Evolutionary conservation across 2,329 filamentous ascomycete genomes (phyloP).

Genomic region (Cadophora sp.): DNA sequence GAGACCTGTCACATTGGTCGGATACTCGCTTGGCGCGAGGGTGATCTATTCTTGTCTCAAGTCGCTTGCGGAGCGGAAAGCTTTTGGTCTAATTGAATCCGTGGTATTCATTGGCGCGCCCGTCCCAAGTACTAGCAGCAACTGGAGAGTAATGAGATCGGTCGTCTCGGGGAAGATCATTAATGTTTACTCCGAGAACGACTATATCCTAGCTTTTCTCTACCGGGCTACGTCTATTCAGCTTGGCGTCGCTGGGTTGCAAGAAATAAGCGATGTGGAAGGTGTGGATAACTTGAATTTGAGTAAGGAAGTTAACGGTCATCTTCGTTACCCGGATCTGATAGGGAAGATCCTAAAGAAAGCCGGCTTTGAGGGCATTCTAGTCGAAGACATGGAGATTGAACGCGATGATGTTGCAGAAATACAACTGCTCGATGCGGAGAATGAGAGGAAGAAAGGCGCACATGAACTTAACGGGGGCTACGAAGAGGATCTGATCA

Average conservation of each 20-base stretch:
- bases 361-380: constrained; percentile 71
- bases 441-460: not conserved
- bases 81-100: constrained; percentile 70
- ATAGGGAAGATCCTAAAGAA: constrained; percentile 69
- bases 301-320: constrained; percentile 68
- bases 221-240: constrained; percentile 84
- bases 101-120: constrained; percentile 83
- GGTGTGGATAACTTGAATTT: constrained; percentile 63
- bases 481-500: constrained; percentile 2
- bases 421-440: constrained; percentile 25
- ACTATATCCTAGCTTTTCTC: constrained; percentile 87
- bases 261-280: constrained; percentile 71
- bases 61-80: constrained; percentile 63
- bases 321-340: constrained; percentile 72
- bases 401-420: constrained; percentile 42
- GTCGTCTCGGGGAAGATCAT: constrained; percentile 85
- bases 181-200: constrained; percentile 87
- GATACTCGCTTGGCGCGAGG: constrained; percentile 65
- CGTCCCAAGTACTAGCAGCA: constrained; percentile 71
- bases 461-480: not conserved
- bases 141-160: constrained; percentile 80
- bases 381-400: constrained; percentile 45
- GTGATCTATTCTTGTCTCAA: constrained; percentile 70
- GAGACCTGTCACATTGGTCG: constrained; percentile 65
- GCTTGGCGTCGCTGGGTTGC: constrained; percentile 83